Conservation (phyloP, 495 filamentous ascomycete species). For the Hypoxylon perforatum region DNA sequence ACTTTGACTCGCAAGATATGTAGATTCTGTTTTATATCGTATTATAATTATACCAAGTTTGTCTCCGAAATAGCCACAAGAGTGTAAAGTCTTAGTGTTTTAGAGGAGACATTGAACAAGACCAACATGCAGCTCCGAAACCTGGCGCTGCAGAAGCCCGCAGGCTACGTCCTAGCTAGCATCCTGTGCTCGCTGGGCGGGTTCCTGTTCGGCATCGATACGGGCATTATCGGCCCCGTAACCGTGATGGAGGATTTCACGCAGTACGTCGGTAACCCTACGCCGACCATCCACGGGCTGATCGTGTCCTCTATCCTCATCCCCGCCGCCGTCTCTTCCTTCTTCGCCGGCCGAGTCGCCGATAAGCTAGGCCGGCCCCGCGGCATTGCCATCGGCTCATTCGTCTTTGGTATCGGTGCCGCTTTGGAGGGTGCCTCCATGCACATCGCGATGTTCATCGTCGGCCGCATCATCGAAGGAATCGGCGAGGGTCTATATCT, state of each 20-base stretch:
- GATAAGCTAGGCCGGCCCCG: constrained; percentile 66
- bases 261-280: constrained; percentile 62
- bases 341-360: constrained; percentile 71
- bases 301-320: constrained; percentile 74
- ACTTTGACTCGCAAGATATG: too few relatives aligned
- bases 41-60: too few relatives aligned
- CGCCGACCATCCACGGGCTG: constrained; percentile 69
- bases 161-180: constrained; percentile 35
- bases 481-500: constrained; percentile 72
- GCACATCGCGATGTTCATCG: constrained; percentile 66
- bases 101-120: too few relatives aligned
- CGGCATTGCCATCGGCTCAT: constrained; percentile 64
- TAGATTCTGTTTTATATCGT: too few relatives aligned
- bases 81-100: too few relatives aligned
- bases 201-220: constrained; percentile 62
- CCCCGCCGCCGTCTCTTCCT: constrained; percentile 69
- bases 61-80: too few relatives aligned
- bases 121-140: constrained; percentile 10
- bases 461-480: constrained; percentile 66
- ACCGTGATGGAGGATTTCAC: constrained; percentile 70
- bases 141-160: constrained; percentile 20
- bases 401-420: constrained; percentile 66
- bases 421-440: constrained; percentile 59
- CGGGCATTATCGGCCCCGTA: constrained; percentile 72
- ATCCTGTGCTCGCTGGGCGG: constrained; percentile 38